Evolutionary conservation across 2,329 filamentous ascomycete species (phyloP), one percentile per base, ranked within the genome.

Genomic region (Monilinia aucupariae): DNA sequence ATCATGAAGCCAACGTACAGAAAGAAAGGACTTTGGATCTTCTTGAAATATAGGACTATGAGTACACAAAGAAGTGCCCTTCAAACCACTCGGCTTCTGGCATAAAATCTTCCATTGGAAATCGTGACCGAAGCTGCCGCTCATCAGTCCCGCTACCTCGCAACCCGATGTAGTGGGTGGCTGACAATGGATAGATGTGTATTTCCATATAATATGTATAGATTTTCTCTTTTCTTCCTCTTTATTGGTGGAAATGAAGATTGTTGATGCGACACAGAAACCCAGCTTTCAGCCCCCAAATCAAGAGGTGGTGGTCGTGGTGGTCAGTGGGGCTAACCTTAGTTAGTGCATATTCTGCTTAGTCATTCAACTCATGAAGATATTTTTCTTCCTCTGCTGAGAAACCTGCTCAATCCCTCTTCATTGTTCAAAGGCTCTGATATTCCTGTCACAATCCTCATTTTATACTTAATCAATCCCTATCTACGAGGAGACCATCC

Each of bases 1-100:
- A 12, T 47, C 13, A 22, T 56, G 13, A 47, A 47, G 45, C 4
- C 20, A 34, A 22, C 34, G 22, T 34, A 32, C 27, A 56, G 9
- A 56, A 12, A 56, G 9, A 56, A 12, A 20, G 13, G n/a, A 25
- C 4, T 56, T 25, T 47, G 41, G 27, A 20, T 34, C 12, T 20
- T n/a, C 41, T 22, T 56, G 41, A 25, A 25, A 27, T 56, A 32
- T 55, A 55, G 32, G 32, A 43, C 13, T 55, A 25, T 32, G n/a
- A 17, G 17, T 39, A 34, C 53, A 34, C 20, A 56, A 5, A 20
- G 8, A 25, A 25, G 22, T 47, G 27, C 41, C 3, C 20, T 20
- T 56, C 12, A 4, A 41, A 47, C 54, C 54, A 56, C 54, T 56
- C 41, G 54, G 54, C 13, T 56, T 41, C 54, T 45, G n/a, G 41